A percentile compares a stretch with the other conserved stretches of the same genome.
These are phyloP conservation scores for Trametes pubescens DNA, from an alignment of 1,284 basidiomycete species.

Conservation along the genomic window DNA sequence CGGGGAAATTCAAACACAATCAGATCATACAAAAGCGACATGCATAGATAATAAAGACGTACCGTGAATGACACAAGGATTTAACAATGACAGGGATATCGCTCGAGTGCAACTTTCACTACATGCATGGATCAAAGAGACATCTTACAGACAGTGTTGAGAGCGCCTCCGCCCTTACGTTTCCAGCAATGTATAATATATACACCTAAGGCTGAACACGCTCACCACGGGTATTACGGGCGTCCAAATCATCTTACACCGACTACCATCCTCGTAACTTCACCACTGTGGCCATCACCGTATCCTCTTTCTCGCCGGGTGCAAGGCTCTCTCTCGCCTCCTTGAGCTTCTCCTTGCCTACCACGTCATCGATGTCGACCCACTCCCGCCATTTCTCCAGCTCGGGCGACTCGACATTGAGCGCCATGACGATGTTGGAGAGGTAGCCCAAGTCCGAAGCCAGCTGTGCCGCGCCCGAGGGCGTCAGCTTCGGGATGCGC, in stretches of 20 bases:
- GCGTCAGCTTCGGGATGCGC: slow-evolving; percentile 64
- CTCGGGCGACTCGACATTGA: slow-evolving; percentile 85
- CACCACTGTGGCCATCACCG: slow-evolving; percentile 26
- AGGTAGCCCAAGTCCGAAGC: slow-evolving; percentile 89
- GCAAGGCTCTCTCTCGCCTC: slow-evolving; percentile 33
- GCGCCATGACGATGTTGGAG: slow-evolving; percentile 87
- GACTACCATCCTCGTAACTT: slow-evolving; percentile 28
- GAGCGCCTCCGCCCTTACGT: too few relatives aligned
- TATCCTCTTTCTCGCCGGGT: slow-evolving; percentile 28
- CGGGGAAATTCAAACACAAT: too few relatives aligned
- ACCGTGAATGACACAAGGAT: too few relatives aligned
- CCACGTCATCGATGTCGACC: slow-evolving; percentile 66
- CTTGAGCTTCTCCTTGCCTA: slow-evolving; percentile 52
- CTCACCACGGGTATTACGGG: neutral
- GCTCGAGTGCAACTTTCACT: too few relatives aligned
- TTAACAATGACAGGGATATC: too few relatives aligned
- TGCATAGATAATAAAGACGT: too few relatives aligned
- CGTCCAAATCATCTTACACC: slow-evolving; percentile 9
- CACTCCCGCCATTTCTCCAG: slow-evolving; percentile 79
- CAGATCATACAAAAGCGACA: too few relatives aligned
- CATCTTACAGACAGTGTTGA: too few relatives aligned
- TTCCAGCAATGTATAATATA: neutral
- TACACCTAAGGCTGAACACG: neutral
- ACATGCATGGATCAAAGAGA: too few relatives aligned
- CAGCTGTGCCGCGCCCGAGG: slow-evolving; percentile 84